A percentile compares a stretch with the other conserved stretches of the same genome.
phyloP scores from a whole-genome alignment of 441 rosid genomes.

The Syzygium malaccense region DNA sequence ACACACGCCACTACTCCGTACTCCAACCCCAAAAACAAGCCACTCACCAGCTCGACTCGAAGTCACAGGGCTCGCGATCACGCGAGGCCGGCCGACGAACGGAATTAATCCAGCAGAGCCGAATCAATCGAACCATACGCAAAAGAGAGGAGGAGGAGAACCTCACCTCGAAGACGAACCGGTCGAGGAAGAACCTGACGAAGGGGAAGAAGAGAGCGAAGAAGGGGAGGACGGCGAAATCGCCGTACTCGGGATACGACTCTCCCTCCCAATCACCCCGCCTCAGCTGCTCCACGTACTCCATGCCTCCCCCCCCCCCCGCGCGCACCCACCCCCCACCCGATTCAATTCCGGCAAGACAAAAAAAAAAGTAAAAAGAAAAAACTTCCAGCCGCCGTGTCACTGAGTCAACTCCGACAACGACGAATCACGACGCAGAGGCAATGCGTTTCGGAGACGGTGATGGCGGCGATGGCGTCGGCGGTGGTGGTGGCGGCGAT shows the following conservation, averaged over 20 bases:
- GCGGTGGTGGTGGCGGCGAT: background rate
- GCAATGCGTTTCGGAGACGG: background rate
- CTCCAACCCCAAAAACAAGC: background rate
- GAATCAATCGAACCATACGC: background rate
- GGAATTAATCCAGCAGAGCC: background rate
- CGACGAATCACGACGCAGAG: background rate
- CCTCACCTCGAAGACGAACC: slow-evolving; percentile 6
- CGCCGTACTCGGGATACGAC: slow-evolving; percentile 3
- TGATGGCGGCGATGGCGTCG: accelerated
- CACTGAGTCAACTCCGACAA: background rate
- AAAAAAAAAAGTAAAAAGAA: too few species aligned
- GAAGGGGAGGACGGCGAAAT: background rate
- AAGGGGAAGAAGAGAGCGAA: slow-evolving; percentile 4
- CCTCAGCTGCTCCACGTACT: background rate
- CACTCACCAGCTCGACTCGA: background rate
- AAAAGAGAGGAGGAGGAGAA: background rate
- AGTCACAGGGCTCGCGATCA: background rate
- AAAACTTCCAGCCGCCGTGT: background rate
- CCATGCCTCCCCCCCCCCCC: background rate
- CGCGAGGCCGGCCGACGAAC: background rate
- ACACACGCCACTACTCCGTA: background rate
- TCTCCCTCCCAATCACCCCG: slow-evolving; percentile 3
- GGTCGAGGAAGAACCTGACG: slow-evolving; percentile 8
- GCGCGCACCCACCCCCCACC: background rate
- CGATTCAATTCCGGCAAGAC: background rate